phyloP scores from a whole-genome alignment of 148 eudicot genomes.

The Oxyria digyna region DNA sequence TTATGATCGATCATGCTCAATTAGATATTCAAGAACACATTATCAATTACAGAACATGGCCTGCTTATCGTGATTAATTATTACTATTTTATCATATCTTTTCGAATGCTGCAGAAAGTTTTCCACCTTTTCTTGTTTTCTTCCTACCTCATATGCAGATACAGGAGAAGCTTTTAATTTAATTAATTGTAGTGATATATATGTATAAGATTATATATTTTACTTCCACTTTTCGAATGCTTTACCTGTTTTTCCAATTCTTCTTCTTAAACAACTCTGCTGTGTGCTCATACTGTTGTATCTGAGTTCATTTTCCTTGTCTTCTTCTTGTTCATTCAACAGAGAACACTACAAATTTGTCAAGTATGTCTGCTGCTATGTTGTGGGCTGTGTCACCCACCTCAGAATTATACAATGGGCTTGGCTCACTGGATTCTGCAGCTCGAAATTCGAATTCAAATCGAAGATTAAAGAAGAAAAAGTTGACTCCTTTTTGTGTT shows the following conservation, averaged over 20 bases:
- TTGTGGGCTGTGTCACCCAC: conserved; percentile 62
- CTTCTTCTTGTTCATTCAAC: too few relatives aligned
- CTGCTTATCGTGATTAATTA: not conserved
- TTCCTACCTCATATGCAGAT: not conserved
- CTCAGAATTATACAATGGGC: conserved; percentile 44
- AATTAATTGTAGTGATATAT: not conserved
- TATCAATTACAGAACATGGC: not conserved
- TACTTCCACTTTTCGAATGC: not conserved
- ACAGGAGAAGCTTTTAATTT: not conserved
- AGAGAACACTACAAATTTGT: too few relatives aligned
- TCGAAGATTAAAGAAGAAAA: conserved; percentile 31
- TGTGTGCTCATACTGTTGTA: not conserved
- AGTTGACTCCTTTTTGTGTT: conserved; percentile 25
- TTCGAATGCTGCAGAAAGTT: not conserved
- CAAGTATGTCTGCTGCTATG: conserved; percentile 65
- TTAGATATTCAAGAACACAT: not conserved
- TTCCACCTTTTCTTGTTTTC: conserved; percentile 1
- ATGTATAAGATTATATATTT: not conserved
- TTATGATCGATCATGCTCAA: not conserved
- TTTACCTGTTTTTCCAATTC: not conserved
- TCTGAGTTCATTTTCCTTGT: not conserved
- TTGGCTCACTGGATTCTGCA: conserved; percentile 34
- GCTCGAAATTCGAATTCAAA: conserved; percentile 15
- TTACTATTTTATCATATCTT: not conserved
- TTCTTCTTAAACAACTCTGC: not conserved